Base-by-base conservation (phyloP, 495 filamentous ascomycete species). In the Aspergillus asperescens region DNA sequence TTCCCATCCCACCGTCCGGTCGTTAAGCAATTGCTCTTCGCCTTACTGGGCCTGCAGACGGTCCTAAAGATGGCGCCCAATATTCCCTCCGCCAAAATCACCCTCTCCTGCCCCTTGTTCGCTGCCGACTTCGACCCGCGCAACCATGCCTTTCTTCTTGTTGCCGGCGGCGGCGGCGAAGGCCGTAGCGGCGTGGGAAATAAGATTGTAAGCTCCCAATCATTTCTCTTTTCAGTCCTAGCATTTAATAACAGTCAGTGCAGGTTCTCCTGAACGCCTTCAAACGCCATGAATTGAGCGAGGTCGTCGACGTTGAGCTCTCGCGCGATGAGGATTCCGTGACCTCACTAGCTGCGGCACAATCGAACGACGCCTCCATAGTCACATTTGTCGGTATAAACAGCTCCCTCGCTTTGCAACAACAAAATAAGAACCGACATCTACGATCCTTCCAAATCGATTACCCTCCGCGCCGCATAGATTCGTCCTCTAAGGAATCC, bases 141-240 rank as follows among this genome's bases (percentile, higher is more conserved):
- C 59, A 81, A 93, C 72, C 79, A 81, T 51, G 76, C 79, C 54
- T 80, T 80, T 41, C 74, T 96, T 24, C 71, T 95, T 7, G 89
- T 96, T n/a, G 92, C 84, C 29, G 92, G 93, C 23, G 93, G 93
- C 42, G 92, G 92, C 54, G 92, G 92, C 16, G 84, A 90, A 62
- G 82, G 86, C 32, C 82, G 84, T 50, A 93, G 79, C 62, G 93
- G 91, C 40, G 89, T 96, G 28, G 81, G 83, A 24, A 98, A 96
- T 69, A 92, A 91, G 70, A 90, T 97, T 65, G 88, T 86, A 65
- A 73, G 81, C 12, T 46, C 53, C 43, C 55, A 48, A 50, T 9
- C 5, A 15, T 5, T 22, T 24, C 16, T 27, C 3, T 25, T 15
- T 22, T 2, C 16, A 8, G 10, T n/a, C n/a, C n/a, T 7, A 10